phyloP scores from a whole-genome alignment of 2,329 filamentous ascomycete species.

The Colletotrichum filicis region DNA sequence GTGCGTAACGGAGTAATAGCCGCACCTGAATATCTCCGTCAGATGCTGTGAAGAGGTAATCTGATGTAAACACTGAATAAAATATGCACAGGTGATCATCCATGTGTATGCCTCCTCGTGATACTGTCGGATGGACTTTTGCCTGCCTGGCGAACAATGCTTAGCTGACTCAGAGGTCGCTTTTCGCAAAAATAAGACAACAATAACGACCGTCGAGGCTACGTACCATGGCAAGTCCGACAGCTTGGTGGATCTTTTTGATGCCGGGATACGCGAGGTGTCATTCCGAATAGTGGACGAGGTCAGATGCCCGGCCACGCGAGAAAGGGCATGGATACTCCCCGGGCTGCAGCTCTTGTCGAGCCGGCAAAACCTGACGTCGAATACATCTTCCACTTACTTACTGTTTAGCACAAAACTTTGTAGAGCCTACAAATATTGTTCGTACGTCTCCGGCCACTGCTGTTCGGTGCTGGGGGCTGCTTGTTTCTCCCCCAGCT shows the following conservation, averaged over 20 bases:
- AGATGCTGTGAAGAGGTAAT: slow-evolving; percentile 10
- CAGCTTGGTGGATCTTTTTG: not conserved
- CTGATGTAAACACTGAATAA: not conserved
- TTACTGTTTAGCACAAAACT: not conserved
- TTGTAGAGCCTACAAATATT: not conserved
- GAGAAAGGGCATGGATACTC: slow-evolving; percentile 21
- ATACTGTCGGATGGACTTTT: slow-evolving; percentile 15
- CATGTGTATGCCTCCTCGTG: slow-evolving; percentile 12
- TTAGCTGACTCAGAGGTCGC: slow-evolving; percentile 2
- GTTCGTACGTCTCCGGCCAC: not conserved
- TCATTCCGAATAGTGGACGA: slow-evolving; percentile 18
- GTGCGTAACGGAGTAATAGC: not conserved
- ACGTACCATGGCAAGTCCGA: not conserved
- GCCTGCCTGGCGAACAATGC: not conserved
- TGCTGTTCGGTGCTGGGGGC: not conserved
- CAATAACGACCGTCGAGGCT: slow-evolving; percentile 16
- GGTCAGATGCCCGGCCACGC: slow-evolving; percentile 15
- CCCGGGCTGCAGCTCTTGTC: slow-evolving; percentile 17
- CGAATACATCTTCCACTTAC: not conserved
- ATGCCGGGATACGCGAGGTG: slow-evolving; percentile 8
- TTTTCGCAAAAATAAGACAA: slow-evolving; percentile 1
- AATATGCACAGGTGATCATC: slow-evolving; percentile 23
- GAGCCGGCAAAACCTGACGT: not conserved
- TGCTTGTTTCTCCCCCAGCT: not conserved
- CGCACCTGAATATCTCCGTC: not conserved